These are phyloP conservation scores for Castanea mollissima DNA, from an alignment of 306 rosid genomes.

Conservation along the genomic window DNA sequence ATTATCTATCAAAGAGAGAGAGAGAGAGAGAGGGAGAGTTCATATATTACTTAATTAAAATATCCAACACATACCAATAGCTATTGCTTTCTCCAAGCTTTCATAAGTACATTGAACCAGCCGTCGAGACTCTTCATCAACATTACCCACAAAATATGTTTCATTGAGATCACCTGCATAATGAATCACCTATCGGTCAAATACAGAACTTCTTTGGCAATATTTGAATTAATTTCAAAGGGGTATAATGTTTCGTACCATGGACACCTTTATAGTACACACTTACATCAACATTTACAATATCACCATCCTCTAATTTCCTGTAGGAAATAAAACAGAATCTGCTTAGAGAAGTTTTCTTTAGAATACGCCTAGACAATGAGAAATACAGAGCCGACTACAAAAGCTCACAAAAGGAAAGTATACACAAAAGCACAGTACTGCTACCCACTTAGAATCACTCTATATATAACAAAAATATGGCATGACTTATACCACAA, in stretches of 20 bases:
- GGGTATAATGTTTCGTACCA: conserved; percentile 42
- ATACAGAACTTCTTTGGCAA: not conserved
- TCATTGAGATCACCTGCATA: conserved; percentile 90
- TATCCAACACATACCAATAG: conserved; percentile 61
- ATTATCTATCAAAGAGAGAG: too few species aligned
- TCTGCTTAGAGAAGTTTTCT: conserved; percentile 5
- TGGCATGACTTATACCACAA: not conserved
- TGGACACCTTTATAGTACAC: conserved; percentile 91
- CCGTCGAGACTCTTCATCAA: conserved; percentile 75
- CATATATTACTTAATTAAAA: not conserved
- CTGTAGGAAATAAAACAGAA: conserved; percentile 43
- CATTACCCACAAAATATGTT: conserved; percentile 93
- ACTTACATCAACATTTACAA: conserved; percentile 82
- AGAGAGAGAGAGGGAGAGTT: not conserved
- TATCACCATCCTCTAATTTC: conserved; percentile 95
- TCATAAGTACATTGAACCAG: conserved; percentile 84
- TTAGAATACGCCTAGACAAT: not conserved
- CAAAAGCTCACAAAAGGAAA: not conserved
- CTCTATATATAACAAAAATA: not conserved
- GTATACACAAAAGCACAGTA: not conserved
- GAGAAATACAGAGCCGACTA: not conserved
- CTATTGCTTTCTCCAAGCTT: conserved; percentile 92
- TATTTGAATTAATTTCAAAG: not conserved
- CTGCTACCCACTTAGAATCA: not conserved
- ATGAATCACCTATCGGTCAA: conserved; percentile 16